A percentile compares a stretch with the other conserved stretches of the same genome.
Conservation (phyloP, 1,284 basidiomycete species). For the Ceratobasidium sp. region DNA sequence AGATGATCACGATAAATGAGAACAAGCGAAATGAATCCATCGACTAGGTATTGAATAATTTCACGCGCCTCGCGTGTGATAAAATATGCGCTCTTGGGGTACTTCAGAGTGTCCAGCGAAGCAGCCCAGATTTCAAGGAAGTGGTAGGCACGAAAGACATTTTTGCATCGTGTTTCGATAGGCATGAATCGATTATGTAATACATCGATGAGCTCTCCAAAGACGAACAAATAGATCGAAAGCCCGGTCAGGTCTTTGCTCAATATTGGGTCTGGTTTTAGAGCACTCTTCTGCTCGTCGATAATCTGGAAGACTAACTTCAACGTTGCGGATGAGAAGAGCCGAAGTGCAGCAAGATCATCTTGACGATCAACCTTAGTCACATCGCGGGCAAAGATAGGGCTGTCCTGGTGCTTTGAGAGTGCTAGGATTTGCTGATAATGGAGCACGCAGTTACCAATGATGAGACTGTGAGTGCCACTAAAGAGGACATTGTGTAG, state of each 20-base stretch:
- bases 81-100: constrained; percentile 46
- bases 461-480: constrained; percentile 47
- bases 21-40: constrained; percentile 50
- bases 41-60: constrained; percentile 48
- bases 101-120: constrained; percentile 46
- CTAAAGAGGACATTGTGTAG: constrained; percentile 49
- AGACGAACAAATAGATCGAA: constrained; percentile 50
- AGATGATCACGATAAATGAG: constrained; percentile 51
- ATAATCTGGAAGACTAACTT: constrained; percentile 39
- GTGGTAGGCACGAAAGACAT: constrained; percentile 50
- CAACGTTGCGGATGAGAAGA: constrained; percentile 49
- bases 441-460: constrained; percentile 46
- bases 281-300: too few relatives aligned
- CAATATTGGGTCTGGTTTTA: too few relatives aligned
- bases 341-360: constrained; percentile 52
- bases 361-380: constrained; percentile 54
- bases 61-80: constrained; percentile 50
- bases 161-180: constrained; percentile 49
- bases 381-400: constrained; percentile 52
- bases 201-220: constrained; percentile 52
- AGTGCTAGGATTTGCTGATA: constrained; percentile 46
- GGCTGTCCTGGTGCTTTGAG: constrained; percentile 41
- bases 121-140: constrained; percentile 52
- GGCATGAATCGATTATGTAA: constrained; percentile 50
- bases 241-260: too few relatives aligned